A percentile compares a stretch with the other conserved stretches of the same genome.
Conservation (phyloP, 176 grass and related monocot species). For the Oryza glaberrima region DNA sequence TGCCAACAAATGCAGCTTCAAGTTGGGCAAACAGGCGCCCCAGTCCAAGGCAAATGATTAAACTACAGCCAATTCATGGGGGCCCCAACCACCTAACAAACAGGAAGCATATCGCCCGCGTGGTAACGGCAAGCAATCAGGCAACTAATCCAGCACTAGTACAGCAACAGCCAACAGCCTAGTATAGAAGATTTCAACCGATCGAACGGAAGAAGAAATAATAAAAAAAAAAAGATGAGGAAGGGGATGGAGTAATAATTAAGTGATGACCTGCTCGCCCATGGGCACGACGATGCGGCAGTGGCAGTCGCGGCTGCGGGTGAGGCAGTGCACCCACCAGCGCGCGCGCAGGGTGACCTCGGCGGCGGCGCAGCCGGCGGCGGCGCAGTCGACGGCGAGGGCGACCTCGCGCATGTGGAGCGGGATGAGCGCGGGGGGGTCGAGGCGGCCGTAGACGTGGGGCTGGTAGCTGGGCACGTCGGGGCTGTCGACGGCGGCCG, state of each 20-base stretch:
- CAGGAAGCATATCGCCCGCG: constrained; percentile 12
- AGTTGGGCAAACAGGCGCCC: neutral
- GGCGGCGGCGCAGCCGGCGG: constrained; percentile 37
- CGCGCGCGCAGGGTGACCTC: constrained; percentile 66
- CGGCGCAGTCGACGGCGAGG: constrained; percentile 63
- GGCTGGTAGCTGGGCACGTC: constrained; percentile 99
- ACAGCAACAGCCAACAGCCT: neutral
- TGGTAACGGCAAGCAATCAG: neutral
- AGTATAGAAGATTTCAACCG: neutral
- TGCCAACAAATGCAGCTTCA: constrained; percentile 1
- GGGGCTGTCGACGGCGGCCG: constrained; percentile 85
- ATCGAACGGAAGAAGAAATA: neutral
- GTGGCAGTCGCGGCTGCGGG: constrained; percentile 64
- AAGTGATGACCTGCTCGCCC: constrained; percentile 65
- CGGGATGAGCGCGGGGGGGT: constrained; percentile 90
- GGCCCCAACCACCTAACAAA: constrained; percentile 40
- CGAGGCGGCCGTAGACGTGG: constrained; percentile 83
- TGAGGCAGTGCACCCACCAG: constrained; percentile 94
- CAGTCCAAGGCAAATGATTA: constrained; percentile 24
- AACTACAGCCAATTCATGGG: constrained; percentile 13
- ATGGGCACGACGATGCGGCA: constrained; percentile 84
- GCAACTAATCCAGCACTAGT: neutral
- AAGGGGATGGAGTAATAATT: neutral
- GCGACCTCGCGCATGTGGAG: constrained; percentile 85
- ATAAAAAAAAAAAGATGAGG: no score